phyloP scores from a whole-genome alignment of 169 alveolate genomes.

The Plasmodium falciparum region DNA sequence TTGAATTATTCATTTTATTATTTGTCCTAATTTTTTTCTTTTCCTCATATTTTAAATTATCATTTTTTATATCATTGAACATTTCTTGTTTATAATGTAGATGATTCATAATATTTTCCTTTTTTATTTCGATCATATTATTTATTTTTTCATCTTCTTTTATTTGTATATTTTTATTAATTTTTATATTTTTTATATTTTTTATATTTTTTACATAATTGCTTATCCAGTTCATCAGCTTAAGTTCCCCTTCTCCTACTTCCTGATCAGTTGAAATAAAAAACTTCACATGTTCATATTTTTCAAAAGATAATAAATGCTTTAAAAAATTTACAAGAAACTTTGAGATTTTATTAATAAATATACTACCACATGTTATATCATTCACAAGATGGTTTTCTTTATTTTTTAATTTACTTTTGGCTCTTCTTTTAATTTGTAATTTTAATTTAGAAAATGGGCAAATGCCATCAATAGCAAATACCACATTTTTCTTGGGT shows the following conservation, averaged over 20 bases:
- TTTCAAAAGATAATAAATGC: slow-evolving; percentile 31
- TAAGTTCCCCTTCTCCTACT: slow-evolving; percentile 82
- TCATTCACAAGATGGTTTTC: slow-evolving; percentile 29
- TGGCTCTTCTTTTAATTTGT: slow-evolving; percentile 76
- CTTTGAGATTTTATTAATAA: slow-evolving; percentile 64
- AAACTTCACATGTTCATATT: slow-evolving; percentile 43
- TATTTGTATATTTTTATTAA: too few species aligned
- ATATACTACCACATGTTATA: slow-evolving; percentile 79
- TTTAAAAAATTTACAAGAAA: slow-evolving; percentile 71
- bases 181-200: neutral
- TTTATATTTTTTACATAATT: slow-evolving; percentile 7
- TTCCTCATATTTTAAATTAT: neutral
- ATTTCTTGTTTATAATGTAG: neutral
- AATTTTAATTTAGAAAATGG: slow-evolving; percentile 80
- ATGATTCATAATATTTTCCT: neutral
- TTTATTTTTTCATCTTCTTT: neutral
- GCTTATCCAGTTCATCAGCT: slow-evolving; percentile 80
- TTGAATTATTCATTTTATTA: too few species aligned
- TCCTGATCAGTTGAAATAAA: slow-evolving; percentile 77
- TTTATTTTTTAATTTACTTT: slow-evolving; percentile 10
- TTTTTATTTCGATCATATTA: neutral
- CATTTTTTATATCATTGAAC: neutral
- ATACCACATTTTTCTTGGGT: slow-evolving; percentile 75
- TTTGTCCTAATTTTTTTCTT: neutral
- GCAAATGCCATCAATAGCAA: slow-evolving; percentile 83